Conservation (phyloP, 495 filamentous ascomycete genomes). For the Hypoxylon fuscum region DNA sequence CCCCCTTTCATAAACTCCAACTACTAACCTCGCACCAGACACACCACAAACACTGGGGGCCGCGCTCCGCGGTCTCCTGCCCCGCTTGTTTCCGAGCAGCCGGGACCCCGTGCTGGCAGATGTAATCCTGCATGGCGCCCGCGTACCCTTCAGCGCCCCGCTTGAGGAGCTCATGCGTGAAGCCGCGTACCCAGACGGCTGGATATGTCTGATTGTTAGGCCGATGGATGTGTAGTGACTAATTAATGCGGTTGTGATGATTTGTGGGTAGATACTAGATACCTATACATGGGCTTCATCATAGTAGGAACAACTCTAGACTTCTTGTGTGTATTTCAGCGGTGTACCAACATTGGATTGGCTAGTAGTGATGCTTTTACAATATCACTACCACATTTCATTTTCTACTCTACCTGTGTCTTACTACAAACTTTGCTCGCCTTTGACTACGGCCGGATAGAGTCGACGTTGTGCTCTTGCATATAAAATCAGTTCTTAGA, state of each 20-base stretch:
- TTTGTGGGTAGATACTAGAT: not conserved
- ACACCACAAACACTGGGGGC: conserved; percentile 77
- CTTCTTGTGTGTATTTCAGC: no score
- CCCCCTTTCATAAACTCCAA: not conserved
- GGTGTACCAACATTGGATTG: no score
- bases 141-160: conserved; percentile 82
- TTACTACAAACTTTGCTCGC: no score
- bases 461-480: no score
- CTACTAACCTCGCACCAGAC: conserved; percentile 40
- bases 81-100: conserved; percentile 86
- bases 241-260: not conserved
- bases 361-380: no score
- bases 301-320: no score
- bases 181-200: conserved; percentile 90
- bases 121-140: conserved; percentile 86
- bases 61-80: conserved; percentile 79
- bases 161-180: conserved; percentile 84
- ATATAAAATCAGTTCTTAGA: no score
- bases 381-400: no score
- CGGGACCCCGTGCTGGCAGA: conserved; percentile 89
- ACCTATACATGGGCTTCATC: not conserved
- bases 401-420: no score
- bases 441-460: no score
- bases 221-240: conserved; percentile 42
- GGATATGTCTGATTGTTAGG: conserved; percentile 83